Conservation (phyloP, 2,329 filamentous ascomycete species). For the Colletotrichum sansevieriae region DNA sequence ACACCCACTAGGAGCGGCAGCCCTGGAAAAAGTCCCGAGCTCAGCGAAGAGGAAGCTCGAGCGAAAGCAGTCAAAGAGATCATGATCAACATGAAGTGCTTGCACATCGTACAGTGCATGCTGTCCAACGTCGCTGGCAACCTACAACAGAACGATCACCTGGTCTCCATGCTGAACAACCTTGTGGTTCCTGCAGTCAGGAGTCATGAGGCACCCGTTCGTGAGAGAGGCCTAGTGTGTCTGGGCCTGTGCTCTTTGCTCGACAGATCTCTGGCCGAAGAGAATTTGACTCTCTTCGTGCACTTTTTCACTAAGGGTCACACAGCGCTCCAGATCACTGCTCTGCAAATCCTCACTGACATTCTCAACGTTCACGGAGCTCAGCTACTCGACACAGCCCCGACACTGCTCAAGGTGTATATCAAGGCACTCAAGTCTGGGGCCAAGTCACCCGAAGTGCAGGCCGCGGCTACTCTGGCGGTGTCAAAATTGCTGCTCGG, state of each 20-base stretch:
- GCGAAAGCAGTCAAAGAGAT: conserved; percentile 89
- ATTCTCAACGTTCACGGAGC: conserved; percentile 91
- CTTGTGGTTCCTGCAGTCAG: conserved; percentile 95
- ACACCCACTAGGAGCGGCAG: conserved; percentile 65
- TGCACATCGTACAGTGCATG: conserved; percentile 98
- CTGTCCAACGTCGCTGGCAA: conserved; percentile 91
- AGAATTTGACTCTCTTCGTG: conserved; percentile 93
- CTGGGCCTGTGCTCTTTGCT: conserved; percentile 92
- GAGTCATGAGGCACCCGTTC: conserved; percentile 90
- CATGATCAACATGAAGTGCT: conserved; percentile 97
- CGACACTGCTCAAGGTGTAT: conserved; percentile 86
- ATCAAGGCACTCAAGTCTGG: conserved; percentile 83
- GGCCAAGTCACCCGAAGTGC: conserved; percentile 77
- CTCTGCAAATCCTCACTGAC: conserved; percentile 91
- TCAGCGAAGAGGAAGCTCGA: conserved; percentile 75
- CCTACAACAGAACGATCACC: conserved; percentile 87
- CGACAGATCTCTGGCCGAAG: conserved; percentile 90
- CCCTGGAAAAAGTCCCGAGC: conserved; percentile 55
- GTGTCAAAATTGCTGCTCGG: conserved; percentile 89
- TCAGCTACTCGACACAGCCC: conserved; percentile 76
- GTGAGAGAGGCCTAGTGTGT: conserved; percentile 90
- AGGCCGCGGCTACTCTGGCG: conserved; percentile 83
- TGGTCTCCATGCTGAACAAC: conserved; percentile 99
- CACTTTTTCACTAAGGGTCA: conserved; percentile 97
- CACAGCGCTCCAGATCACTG: conserved; percentile 88